phyloP scores from a whole-genome alignment of 208 protist species.

The Acanthamoeba lenticulata region DNA sequence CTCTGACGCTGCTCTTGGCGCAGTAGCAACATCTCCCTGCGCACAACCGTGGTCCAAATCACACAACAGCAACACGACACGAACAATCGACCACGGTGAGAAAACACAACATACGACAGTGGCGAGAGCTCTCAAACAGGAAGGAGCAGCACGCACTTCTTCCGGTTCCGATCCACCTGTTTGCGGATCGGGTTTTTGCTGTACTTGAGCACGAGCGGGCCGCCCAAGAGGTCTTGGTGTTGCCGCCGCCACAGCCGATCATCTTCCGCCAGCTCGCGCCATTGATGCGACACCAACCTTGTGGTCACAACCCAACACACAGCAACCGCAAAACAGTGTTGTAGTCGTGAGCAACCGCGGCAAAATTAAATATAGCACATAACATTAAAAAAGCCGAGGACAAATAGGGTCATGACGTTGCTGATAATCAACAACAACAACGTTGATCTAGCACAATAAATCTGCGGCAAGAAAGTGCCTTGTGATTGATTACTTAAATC shows the following conservation, averaged over 20 bases:
- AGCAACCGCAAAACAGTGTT: not conserved
- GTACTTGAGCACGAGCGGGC: slow-evolving; percentile 45
- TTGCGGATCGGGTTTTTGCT: slow-evolving; percentile 60
- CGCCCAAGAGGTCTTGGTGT: not conserved
- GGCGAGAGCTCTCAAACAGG: not conserved
- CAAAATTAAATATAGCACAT: too few relatives aligned
- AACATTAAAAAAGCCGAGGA: too few relatives aligned
- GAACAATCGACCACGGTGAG: too few relatives aligned
- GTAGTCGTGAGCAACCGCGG: not conserved
- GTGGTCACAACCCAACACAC: not conserved
- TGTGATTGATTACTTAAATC: too few relatives aligned
- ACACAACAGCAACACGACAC: not conserved
- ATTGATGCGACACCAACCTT: slow-evolving; percentile 36
- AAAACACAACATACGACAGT: too few relatives aligned
- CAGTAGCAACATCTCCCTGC: not conserved
- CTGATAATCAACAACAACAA: too few relatives aligned
- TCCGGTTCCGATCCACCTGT: slow-evolving; percentile 13
- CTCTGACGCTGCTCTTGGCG: not conserved
- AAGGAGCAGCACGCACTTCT: not conserved
- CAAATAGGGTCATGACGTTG: too few relatives aligned
- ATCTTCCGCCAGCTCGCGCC: slow-evolving; percentile 31
- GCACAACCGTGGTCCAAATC: not conserved
- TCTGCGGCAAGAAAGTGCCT: too few relatives aligned
- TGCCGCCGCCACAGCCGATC: not conserved
- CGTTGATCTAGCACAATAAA: too few relatives aligned